Evolutionary conservation across 2,329 filamentous ascomycete species (phyloP), one percentile per base, ranked within the genome.

Genomic region (Teratosphaeria pseudoeucalypti): DNA sequence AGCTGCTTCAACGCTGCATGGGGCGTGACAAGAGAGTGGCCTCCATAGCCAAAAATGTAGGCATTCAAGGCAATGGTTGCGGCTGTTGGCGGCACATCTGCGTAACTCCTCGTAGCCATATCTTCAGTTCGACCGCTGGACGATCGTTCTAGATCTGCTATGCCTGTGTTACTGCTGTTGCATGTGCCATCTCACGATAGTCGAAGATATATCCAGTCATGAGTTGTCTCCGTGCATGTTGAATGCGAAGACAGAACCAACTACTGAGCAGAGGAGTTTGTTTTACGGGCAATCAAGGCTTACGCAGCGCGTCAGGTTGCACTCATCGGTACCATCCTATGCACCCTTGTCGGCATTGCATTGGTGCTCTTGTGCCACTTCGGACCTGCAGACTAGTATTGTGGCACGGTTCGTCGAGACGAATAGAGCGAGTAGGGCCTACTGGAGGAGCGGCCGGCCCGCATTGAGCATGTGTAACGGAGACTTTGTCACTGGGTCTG

Each of bases 31-130:
- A 79, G 70, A 26, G 76, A 79, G 64, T 79, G 77, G 11, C 78
- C 78, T 9, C 74, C 78, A 63, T 77, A 80, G 32, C 78, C 78
- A 67, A 76, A 80, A 58, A 80, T 78, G 65, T 77, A 73, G 11
- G 78, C 77, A 66, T 80, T 80, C 58, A 80, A 66, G 26, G 78
- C 76, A 58, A 73, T 73, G 9, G 67, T 70, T n/a, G 69, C 68
- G 49, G 71, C 64, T 23, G 71, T 74, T 27, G 71, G 71, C 57
- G 71, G 62, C 16, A 72, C 68, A 26, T 73, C 65, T 39, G 71
- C 69, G 59, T 69, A 69, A 54, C 65, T 71, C 55, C 72, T 66
- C 19, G 71, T 70, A 19, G 68, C 70, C 72, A 74, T 73, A 34
- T 53, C 59, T 59, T 34, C 54, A 52, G 10, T 32, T 56, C 11